Evolutionary conservation across 768 basidiomycete genomes (phyloP).

Genomic region (Suillus subluteus): DNA sequence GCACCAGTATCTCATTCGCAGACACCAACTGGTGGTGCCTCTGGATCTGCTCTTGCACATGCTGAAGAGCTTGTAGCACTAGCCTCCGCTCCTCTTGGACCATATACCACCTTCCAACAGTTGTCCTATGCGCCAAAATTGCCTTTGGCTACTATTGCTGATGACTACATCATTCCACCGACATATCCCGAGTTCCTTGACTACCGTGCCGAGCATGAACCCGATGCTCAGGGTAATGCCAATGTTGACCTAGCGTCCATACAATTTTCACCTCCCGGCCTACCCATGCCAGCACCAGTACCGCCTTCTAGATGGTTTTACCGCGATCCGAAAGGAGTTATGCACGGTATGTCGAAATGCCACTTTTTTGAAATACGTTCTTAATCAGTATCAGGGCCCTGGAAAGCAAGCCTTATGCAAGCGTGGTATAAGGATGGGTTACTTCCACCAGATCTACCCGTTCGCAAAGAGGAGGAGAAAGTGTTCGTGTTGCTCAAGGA

Average conservation of each 20-base stretch:
- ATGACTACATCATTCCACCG: constrained; percentile 91
- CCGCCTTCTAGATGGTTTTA: constrained; percentile 83
- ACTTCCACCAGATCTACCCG: constrained; percentile 80
- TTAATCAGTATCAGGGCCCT: constrained; percentile 60
- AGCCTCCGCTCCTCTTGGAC: constrained; percentile 72
- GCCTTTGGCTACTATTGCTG: constrained; percentile 85
- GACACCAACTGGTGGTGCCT: constrained; percentile 34
- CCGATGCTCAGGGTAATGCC: constrained; percentile 47
- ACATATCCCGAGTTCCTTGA: constrained; percentile 81
- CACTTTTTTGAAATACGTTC: constrained; percentile 8
- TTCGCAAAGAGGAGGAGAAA: constrained; percentile 73
- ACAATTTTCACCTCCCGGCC: constrained; percentile 79
- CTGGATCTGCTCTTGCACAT: constrained; percentile 44
- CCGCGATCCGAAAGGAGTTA: constrained; percentile 76
- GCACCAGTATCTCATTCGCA: constrained; percentile 8
- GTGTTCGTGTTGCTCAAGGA: constrained; percentile 74
- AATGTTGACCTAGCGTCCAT: constrained; percentile 55
- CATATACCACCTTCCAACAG: constrained; percentile 93
- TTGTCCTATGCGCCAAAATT: constrained; percentile 83
- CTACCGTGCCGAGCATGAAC: constrained; percentile 68
- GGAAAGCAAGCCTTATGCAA: constrained; percentile 89
- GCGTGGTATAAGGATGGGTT: constrained; percentile 87
- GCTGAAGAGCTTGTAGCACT: constrained; percentile 71
- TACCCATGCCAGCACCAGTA: constrained; percentile 69
- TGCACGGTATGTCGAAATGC: constrained; percentile 62